Evolutionary conservation across 2,329 filamentous ascomycete species (phyloP), one percentile per base, ranked within the genome.

Genomic region (Juglanconis oblonga): DNA sequence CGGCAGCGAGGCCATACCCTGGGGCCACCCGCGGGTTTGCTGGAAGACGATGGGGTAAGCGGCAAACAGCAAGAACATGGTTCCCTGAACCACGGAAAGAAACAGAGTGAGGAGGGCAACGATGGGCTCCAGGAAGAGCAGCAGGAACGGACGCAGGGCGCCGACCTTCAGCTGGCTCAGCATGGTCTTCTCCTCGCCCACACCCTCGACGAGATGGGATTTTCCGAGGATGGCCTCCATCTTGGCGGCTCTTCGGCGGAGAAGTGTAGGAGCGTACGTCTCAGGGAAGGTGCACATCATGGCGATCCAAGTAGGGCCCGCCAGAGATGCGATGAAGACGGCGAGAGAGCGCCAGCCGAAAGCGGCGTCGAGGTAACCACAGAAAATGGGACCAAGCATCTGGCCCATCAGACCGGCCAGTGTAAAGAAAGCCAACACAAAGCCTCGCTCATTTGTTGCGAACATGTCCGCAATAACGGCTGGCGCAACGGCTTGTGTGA

Each of bases 401-500:
- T 66, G 64, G 4, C 64, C 64, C 64, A 66, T 64, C 2, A 66
- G 57, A 17, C 64, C 64, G 32, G 64, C 61, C 31, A 66, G 59
- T 10, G 87, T 84, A 67, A 90, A 91, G 40, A 89, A 69, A 31
- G 83, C 81, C 64, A 86, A 80, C 1, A 87, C 88, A 47, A 79
- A 71, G 5, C 85, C 84, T 62, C 85, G 74, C 58, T 85, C 74
- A 14, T 73, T 70, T 4, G 79, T 78, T 2, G 73, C 67, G 65
- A 86, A 87, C 72, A 86, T 83, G 68, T 88, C 85, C 14, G 84
- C 83, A 61, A 87, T 83, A 13, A 86, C 82, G 54, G 84, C 85
- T 2, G 84, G 83, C 1, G 82, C 80, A 66, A 87, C 87, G 38
- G 84, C 87, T 64, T 88, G 74, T 4, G 85, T 82, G 6, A 83